A percentile compares a stretch with the other conserved stretches of the same genome.
Conservation (phyloP, 441 rosid species). For the Geranium incanum region DNA sequence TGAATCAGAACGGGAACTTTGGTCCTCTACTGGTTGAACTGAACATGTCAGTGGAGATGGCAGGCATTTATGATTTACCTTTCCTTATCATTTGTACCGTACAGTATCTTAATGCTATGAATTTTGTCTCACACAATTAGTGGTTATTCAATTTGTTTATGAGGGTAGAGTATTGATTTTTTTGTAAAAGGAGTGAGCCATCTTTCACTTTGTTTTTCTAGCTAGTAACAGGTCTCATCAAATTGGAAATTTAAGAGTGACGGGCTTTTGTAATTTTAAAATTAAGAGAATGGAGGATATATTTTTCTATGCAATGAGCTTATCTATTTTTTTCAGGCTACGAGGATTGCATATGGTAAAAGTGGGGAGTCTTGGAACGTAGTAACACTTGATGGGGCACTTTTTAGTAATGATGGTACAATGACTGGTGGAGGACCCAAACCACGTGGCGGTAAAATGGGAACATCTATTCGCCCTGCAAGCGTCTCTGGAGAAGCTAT, state of each 20-base stretch:
- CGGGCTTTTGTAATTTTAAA: background rate
- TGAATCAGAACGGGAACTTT: background rate
- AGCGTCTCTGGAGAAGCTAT: conserved; percentile 71
- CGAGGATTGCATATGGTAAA: conserved; percentile 79
- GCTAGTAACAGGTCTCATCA: background rate
- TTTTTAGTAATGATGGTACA: conserved; percentile 92
- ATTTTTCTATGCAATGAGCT: conserved; percentile 1
- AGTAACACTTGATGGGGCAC: conserved; percentile 90
- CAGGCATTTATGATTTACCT: background rate
- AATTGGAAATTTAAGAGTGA: background rate
- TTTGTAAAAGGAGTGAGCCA: background rate
- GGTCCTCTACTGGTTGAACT: background rate
- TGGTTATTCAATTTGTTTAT: conserved; percentile 3
- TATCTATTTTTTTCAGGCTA: conserved; percentile 47
- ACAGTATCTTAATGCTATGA: background rate
- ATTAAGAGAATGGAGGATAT: background rate
- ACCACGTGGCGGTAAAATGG: conserved; percentile 97
- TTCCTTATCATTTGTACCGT: background rate
- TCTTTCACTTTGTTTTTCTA: background rate
- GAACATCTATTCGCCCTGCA: conserved; percentile 72
- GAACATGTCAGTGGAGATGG: background rate
- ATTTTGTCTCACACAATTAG: background rate
- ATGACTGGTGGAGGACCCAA: conserved; percentile 97
- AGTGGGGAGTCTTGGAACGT: conserved; percentile 76
- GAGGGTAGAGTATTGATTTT: background rate